These are phyloP conservation scores for Noccaea bulbosa DNA, from an alignment of 345 rosid genomes.

Conservation along the genomic window DNA sequence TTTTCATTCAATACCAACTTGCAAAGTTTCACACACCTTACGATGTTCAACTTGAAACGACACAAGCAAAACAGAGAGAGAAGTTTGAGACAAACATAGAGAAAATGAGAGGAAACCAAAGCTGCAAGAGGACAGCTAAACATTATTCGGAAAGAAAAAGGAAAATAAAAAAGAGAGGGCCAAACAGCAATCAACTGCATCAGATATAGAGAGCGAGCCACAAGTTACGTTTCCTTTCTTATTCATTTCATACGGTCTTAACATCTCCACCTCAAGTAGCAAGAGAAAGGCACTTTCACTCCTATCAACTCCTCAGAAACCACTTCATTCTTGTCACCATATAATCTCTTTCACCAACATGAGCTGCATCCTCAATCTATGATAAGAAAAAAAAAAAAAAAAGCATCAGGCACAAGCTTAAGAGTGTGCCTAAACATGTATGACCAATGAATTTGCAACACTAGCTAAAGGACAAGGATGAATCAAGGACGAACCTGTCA, in stretches of 20 bases:
- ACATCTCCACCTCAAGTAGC: conserved; percentile 43
- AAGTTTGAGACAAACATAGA: conserved; percentile 21
- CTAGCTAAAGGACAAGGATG: neutral
- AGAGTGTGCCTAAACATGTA: conserved; percentile 17
- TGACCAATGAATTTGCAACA: conserved; percentile 8
- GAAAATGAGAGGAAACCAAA: conserved; percentile 20
- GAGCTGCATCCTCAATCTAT: conserved; percentile 38
- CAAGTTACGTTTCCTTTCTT: conserved; percentile 39
- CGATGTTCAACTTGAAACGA: conserved; percentile 27
- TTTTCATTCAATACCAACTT: conserved; percentile 31
- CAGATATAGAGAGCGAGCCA: conserved; percentile 43
- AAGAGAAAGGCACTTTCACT: conserved; percentile 43
- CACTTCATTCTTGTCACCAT: conserved; percentile 44
- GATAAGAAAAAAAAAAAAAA: too few species aligned
- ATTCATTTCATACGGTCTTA: conserved; percentile 39
- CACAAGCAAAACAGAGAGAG: conserved; percentile 28
- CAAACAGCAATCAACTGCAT: conserved; percentile 40
- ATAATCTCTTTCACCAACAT: conserved; percentile 47
- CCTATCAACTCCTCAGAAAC: conserved; percentile 38
- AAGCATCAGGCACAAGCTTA: too few species aligned
- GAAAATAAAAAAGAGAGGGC: conserved; percentile 4
- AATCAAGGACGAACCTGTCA: conserved; percentile 54
- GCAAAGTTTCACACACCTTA: conserved; percentile 16
- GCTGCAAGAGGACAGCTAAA: conserved; percentile 32
- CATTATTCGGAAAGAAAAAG: neutral